A percentile compares a stretch with the other conserved stretches of the same genome.
Evolutionary conservation across 2,329 filamentous ascomycete species (phyloP).

Genomic region (Aschersonia sp.): DNA sequence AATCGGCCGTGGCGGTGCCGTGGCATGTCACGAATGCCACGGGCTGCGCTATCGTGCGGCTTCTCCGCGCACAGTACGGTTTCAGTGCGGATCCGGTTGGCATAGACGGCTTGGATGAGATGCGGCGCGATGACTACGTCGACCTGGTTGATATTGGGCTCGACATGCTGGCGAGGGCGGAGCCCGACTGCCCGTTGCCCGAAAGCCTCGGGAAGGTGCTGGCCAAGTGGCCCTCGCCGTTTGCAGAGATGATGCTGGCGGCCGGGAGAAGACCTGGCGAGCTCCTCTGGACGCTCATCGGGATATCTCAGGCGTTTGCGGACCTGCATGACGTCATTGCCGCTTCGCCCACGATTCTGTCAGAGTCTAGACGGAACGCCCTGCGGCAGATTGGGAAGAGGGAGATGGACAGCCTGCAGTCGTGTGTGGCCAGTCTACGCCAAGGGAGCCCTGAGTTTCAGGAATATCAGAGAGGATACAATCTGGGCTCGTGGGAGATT

Average conservation of each 20-base stretch:
- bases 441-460: not conserved
- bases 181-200: not conserved
- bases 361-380: not conserved
- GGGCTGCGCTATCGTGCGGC: constrained; percentile 1
- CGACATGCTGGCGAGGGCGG: not conserved
- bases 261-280: not conserved
- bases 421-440: not conserved
- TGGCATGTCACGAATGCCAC: constrained; percentile 1
- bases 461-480: not conserved
- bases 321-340: not conserved
- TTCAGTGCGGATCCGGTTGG: constrained; percentile 1
- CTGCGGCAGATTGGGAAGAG: not conserved
- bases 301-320: constrained; percentile 1
- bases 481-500: not conserved
- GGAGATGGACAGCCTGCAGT: not conserved
- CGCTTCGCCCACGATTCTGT: not conserved
- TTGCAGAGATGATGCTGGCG: constrained; percentile 2
- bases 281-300: not conserved
- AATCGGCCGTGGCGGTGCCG: constrained; percentile 2
- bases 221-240: constrained; percentile 1
- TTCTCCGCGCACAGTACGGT: constrained; percentile 4
- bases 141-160: constrained; percentile 2
- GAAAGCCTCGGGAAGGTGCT: not conserved
- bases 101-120: constrained; percentile 5
- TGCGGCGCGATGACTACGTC: not conserved